Evolutionary conservation across 371 early-diverging fungal species (phyloP), one percentile per base, ranked within the genome.

Genomic region (Saksenaea vasiformis): DNA sequence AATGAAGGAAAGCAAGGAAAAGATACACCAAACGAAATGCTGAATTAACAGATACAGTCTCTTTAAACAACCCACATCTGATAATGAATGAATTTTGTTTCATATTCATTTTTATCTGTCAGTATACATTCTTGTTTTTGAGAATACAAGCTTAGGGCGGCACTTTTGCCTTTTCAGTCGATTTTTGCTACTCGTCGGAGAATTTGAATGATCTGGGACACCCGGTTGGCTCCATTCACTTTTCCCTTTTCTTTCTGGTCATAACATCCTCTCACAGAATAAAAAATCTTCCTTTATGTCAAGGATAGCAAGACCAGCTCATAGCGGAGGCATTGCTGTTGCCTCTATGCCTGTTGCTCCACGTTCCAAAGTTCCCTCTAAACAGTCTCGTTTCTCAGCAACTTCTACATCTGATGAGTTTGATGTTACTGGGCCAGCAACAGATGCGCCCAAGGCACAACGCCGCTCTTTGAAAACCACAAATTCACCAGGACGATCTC

Each of bases 291-390:
- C 22, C 55, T 28, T 41, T 31, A 63, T 63, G 64, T 63, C 64
- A 56, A 56, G 64, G 15, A 63, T 63, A 54, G 64, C 64, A 39
- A 63, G 64, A 57, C 64, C 64, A 22, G 34, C 57, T 47, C 64
- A 63, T 38, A 31, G 41, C 3, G 51, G 51, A 22, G 51, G 51
- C 51, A 47, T 47, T 22, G 51, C 51, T 22, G 51, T 47, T 22
- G 51, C 26, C 26, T 47, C 51, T 26, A 47, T 47, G 17, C 51
- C 51, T 22, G 22, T 22, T 19, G 8, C 51, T 47, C 51, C 51
- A 47, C 51, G 51, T 22, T 19, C 51, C 22, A 47, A 47, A 47
- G 51, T 47, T 22, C 22, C 22, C 4, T 17, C 51, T 22, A 47
- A 47, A 47, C 17, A 47, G 22, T 47, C 51, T 47, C 51, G 51